Conservation (phyloP, 2,329 filamentous ascomycete genomes). For the Leptographium wingfieldii region DNA sequence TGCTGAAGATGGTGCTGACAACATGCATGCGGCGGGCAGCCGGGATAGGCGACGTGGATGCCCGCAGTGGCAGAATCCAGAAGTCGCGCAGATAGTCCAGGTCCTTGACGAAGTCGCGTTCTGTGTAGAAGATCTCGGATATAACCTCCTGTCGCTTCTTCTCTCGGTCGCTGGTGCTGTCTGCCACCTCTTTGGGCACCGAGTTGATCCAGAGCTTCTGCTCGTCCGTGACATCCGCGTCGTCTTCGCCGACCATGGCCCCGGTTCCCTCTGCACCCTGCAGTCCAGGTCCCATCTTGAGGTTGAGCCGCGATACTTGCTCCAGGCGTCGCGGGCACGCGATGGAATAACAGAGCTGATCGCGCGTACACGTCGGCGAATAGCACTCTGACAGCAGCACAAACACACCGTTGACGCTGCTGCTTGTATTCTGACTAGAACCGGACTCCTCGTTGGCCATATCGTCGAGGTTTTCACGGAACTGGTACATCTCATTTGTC, state of each 20-base stretch:
- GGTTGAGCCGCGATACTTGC: slow-evolving; percentile 85
- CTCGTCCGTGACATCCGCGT: slow-evolving; percentile 73
- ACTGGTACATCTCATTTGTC: slow-evolving; percentile 91
- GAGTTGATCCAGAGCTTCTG: slow-evolving; percentile 99
- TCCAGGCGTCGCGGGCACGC: slow-evolving; percentile 87
- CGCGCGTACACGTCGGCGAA: slow-evolving; percentile 89
- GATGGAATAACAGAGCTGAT: slow-evolving; percentile 95
- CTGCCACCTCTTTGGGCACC: slow-evolving; percentile 86
- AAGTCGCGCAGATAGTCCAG: slow-evolving; percentile 95
- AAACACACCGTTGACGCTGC: slow-evolving; percentile 79
- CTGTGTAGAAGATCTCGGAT: slow-evolving; percentile 96
- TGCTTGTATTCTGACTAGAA: slow-evolving; percentile 13
- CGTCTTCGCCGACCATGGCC: slow-evolving; percentile 58
- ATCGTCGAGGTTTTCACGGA: slow-evolving; percentile 84
- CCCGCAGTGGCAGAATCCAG: slow-evolving; percentile 88
- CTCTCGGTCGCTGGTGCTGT: slow-evolving; percentile 78
- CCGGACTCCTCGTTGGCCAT: slow-evolving; percentile 64
- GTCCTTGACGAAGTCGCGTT: slow-evolving; percentile 97
- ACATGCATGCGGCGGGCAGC: slow-evolving; percentile 79
- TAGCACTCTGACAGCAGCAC: slow-evolving; percentile 95
- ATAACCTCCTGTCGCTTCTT: slow-evolving; percentile 98
- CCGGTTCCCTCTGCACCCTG: slow-evolving; percentile 47
- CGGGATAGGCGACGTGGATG: slow-evolving; percentile 75
- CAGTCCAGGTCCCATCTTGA: slow-evolving; percentile 83
- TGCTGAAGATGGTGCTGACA: slow-evolving; percentile 88